Evolutionary conservation across 2,329 filamentous ascomycete genomes (phyloP), one percentile per base, ranked within the genome.

Genomic region (Colletotrichum endophyticum): DNA sequence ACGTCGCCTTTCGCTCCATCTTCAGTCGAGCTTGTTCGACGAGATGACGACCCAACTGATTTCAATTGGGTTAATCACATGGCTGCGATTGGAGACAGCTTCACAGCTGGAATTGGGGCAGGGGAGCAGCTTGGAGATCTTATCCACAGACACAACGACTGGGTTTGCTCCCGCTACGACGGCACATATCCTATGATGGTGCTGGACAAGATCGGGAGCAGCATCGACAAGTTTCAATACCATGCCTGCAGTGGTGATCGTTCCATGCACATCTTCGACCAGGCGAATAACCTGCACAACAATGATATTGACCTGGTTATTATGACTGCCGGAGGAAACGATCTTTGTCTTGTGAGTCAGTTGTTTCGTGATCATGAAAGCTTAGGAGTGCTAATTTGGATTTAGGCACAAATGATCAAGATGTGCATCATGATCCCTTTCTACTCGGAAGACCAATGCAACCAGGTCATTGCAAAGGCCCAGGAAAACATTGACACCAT

Each of bases 401-500:
- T 49, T 12, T 12, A n/a, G 39, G 39, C 39, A n/a, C 39, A 49
- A 49, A 49, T 49, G 61, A 79, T 80, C 66, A 75, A 78, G 61
- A 68, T 22, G 5, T 82, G 81, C 71, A 73, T 82, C 59, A 16
- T 82, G 56, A 6, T 79, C 49, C 66, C 78, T 2, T 80, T 56
- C 30, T n/a, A 66, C 16, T 73, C 72, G 63, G 76, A 79, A 19
- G 30, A 32, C 9, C 53, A 67, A 3, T 82, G 81, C 79, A 9
- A 80, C 4, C 66, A 62, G 8, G 66, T 81, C 66, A 69, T 82
- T 28, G 73, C 66, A 49, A 81, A 80, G 66, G 82, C 82, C 3
- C 61, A 80, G 61, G 72, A 78, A 7, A 83, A 83, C 69, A 70
- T 83, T 34, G 73, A 81, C 5, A 76, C 72, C 5, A 82, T 83